Percentiles rank a stretch among this genome's conserved stretches.
These are phyloP conservation scores for Taphrina pruni DNA, from an alignment of 1,139 yeast species.

Conservation along the genomic window DNA sequence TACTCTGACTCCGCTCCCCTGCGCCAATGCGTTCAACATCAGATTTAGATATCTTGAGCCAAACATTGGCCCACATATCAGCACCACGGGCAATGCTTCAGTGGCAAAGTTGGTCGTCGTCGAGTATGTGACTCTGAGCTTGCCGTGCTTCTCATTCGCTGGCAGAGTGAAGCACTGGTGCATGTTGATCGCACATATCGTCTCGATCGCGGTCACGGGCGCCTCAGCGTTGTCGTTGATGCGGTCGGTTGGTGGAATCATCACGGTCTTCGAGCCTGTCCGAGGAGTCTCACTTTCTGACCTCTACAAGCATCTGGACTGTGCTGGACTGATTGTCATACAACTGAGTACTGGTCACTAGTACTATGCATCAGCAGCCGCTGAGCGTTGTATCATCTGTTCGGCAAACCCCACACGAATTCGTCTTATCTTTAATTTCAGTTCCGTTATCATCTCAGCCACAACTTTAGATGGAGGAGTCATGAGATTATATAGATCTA, in stretches of 20 bases:
- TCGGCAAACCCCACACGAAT: too few species aligned
- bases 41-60: not conserved
- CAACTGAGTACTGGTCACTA: too few species aligned
- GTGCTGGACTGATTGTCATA: too few species aligned
- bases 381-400: too few species aligned
- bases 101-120: not conserved
- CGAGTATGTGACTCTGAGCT: conserved; percentile 4
- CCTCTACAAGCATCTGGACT: too few species aligned
- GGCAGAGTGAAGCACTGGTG: not conserved
- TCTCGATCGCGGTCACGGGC: not conserved
- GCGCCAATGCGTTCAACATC: not conserved
- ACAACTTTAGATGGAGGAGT: not conserved
- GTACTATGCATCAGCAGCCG: too few species aligned
- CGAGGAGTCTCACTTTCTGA: too few species aligned
- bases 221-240: not conserved
- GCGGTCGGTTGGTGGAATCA: not conserved
- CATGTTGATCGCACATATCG: not conserved
- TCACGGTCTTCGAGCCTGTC: too few species aligned
- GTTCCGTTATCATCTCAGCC: not conserved
- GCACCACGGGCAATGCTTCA: not conserved
- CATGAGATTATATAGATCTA: too few species aligned
- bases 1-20: not conserved
- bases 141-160: conserved; percentile 6
- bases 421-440: not conserved
- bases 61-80: conserved; percentile 9